These are phyloP conservation scores for Colletotrichum sp. DNA, from an alignment of 2,329 filamentous ascomycete species.

Conservation along the genomic window DNA sequence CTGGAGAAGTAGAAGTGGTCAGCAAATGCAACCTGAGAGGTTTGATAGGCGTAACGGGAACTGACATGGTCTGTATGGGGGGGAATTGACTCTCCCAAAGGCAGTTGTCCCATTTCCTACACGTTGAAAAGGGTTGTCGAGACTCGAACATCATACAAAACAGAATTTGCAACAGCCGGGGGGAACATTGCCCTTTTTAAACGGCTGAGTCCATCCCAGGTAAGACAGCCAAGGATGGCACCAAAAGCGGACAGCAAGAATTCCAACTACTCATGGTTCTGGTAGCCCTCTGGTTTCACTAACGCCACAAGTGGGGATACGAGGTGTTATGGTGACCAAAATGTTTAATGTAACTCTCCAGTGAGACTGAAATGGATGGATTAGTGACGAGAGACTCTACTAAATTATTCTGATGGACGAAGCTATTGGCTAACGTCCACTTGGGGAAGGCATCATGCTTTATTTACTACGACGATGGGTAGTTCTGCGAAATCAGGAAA, in stretches of 20 bases:
- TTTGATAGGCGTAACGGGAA: slow-evolving; percentile 23
- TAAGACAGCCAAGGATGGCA: background rate
- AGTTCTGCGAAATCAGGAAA: background rate
- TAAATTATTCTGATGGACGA: background rate
- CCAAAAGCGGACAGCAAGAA: background rate
- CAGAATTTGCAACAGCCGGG: background rate
- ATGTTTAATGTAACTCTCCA: background rate
- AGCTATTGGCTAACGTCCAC: background rate
- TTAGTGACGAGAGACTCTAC: background rate
- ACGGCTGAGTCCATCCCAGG: background rate
- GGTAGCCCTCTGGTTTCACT: background rate
- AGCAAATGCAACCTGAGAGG: background rate
- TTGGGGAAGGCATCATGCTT: background rate
- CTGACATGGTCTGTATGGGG: slow-evolving; percentile 79
- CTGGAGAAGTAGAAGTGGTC: slow-evolving; percentile 47
- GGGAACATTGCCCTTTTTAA: background rate
- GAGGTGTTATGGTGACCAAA: background rate
- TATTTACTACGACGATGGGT: background rate
- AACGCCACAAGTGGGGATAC: background rate
- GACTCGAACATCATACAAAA: background rate
- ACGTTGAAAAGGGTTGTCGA: background rate
- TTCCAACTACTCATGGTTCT: background rate
- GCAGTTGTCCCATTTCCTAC: slow-evolving; percentile 49
- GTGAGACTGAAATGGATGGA: background rate
- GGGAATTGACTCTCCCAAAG: slow-evolving; percentile 74